Base-by-base conservation (phyloP, 1,284 basidiomycete species). In the Cutaneotrichosporon dermatis region DNA sequence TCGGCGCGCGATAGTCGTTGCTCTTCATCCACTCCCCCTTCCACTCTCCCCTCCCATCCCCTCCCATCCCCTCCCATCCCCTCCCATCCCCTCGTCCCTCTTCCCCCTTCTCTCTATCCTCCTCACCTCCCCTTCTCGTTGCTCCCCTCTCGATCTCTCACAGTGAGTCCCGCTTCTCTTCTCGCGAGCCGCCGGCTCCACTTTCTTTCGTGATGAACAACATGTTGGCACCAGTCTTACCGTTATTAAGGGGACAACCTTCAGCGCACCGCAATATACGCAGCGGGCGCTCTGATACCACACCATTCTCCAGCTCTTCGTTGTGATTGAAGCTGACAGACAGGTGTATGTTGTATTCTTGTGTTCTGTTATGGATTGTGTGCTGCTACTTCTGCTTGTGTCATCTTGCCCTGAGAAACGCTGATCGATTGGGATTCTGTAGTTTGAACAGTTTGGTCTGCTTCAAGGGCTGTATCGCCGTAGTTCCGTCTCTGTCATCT, bases 191-290 rank as follows among this genome's bases (percentile, higher is more conserved):
- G 40, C 51, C 25, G 8, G 12, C 50, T 41, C 13, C 50, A 36
- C 15, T 9, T 9, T 15, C 39, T 35, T 48, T 36, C n/a, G 48
- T 61, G 73, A 74, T 64, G 70, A 74, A 46, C 64, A 54, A 59
- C 44, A 68, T 69, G 71, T 71, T 74, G 73, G 73, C 73, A 74
- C 73, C 73, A 74, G 73, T 69, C 73, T 61, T 68, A 73, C 68
- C 60, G 62, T 69, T 66, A 59, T 48, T 59, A 66, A 70, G 66
- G 67, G 71, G 69, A 51, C 54, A 44, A 62, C 58, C 58, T 45
- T 57, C 58, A 52, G 62, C 36, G 60, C 48, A 45, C 62, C 65
- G 57, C 60, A 68, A 54, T 59, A 70, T 69, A 69, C 68, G 68
- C 69, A 65, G 68, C 55, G 69, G 68, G 57, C 67, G 45, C 66